phyloP scores from a whole-genome alignment of 2,329 filamentous ascomycete species.

The Thelonectria blattea region DNA sequence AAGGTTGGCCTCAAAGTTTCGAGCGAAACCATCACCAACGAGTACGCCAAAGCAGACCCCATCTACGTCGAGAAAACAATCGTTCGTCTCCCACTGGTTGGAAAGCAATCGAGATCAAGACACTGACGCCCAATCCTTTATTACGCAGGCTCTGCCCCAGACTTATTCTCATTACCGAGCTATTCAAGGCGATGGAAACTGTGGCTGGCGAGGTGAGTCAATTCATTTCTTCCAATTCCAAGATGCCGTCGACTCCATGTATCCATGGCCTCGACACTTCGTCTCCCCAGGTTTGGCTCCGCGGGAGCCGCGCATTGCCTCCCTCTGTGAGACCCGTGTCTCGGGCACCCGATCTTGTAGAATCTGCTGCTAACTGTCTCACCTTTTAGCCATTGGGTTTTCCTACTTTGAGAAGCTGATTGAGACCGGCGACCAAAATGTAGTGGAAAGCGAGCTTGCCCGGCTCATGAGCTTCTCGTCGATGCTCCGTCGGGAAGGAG shows the following conservation, averaged over 20 bases:
- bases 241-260: constrained; percentile 14
- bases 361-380: constrained; percentile 13
- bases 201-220: constrained; percentile 91
- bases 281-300: constrained; percentile 9
- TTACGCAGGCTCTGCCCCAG: constrained; percentile 73
- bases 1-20: constrained; percentile 80
- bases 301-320: constrained; percentile 21
- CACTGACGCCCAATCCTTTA: constrained; percentile 23
- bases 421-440: constrained; percentile 66
- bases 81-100: constrained; percentile 58
- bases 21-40: constrained; percentile 77
- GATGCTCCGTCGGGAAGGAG: constrained; percentile 73
- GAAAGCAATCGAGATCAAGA: constrained; percentile 9
- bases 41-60: constrained; percentile 88
- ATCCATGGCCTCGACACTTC: too few relatives aligned
- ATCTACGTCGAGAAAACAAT: constrained; percentile 86
- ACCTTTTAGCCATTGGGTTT: constrained; percentile 79
- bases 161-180: constrained; percentile 88
- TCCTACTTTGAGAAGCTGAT: constrained; percentile 89
- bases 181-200: constrained; percentile 91
- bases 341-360: constrained; percentile 21
- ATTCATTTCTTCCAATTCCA: constrained; percentile 20
- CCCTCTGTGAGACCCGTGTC: constrained; percentile 28
- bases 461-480: constrained; percentile 75
- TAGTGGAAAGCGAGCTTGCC: constrained; percentile 72